These are phyloP conservation scores for Vitis cinerea DNA, from an alignment of 164 flowering plant genomes.

Conservation along the genomic window DNA sequence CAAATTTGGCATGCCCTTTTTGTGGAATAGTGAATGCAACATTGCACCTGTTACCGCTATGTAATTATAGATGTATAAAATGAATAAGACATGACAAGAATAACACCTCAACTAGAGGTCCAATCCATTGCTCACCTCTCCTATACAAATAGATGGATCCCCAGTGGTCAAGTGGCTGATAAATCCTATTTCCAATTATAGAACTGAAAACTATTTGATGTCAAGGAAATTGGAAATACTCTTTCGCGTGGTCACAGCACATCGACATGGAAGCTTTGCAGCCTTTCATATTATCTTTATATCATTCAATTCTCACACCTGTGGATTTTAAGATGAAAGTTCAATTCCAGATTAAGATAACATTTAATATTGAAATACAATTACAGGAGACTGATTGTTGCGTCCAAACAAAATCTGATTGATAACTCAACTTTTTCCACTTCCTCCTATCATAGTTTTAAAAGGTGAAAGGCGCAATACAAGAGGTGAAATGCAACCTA, in stretches of 20 bases:
- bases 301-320: conserved; percentile 1
- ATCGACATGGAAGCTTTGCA: neutral
- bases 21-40: too few species aligned
- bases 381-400: neutral
- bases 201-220: too few species aligned
- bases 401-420: neutral
- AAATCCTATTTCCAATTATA: too few species aligned
- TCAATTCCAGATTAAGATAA: neutral
- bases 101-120: conserved; percentile 9
- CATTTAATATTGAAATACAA: neutral
- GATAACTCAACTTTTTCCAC: too few species aligned
- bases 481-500: too few species aligned
- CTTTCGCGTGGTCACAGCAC: too few species aligned
- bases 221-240: too few species aligned
- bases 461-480: neutral
- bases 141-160: too few species aligned
- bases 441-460: neutral
- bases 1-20: too few species aligned
- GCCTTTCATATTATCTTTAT: neutral
- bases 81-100: neutral
- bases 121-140: neutral
- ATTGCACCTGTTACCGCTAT: too few species aligned
- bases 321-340: neutral
- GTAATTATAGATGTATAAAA: neutral
- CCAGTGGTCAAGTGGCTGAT: too few species aligned